Conservation (phyloP, 2,329 filamentous ascomycete genomes). For the Dactylellina drechsleri region DNA sequence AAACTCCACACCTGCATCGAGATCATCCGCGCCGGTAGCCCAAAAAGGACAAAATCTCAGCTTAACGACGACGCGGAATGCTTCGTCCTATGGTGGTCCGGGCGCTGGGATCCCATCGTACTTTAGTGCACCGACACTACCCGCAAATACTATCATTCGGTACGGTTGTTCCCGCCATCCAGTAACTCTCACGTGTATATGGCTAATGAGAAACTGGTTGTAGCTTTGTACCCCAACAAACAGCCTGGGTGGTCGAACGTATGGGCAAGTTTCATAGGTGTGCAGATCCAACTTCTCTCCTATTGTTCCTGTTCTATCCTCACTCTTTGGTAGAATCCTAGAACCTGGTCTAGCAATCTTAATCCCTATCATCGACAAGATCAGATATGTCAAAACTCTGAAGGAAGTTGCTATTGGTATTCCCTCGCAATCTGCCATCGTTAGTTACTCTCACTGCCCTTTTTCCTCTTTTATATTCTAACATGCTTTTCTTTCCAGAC, state of each 20-base stretch:
- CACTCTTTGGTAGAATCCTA: constrained; percentile 69
- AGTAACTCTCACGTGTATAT: neutral
- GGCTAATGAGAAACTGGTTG: constrained; percentile 7
- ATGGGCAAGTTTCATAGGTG: constrained; percentile 93
- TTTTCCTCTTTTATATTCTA: neutral
- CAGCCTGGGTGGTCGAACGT: constrained; percentile 98
- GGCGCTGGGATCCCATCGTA: constrained; percentile 27
- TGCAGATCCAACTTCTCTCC: neutral
- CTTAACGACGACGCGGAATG: constrained; percentile 24
- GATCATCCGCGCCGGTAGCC: constrained; percentile 2
- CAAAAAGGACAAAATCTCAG: neutral
- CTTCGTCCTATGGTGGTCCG: constrained; percentile 31
- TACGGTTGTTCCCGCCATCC: constrained; percentile 19
- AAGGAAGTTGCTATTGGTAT: constrained; percentile 98
- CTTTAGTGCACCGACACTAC: constrained; percentile 66
- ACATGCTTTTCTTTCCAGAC: constrained; percentile 64
- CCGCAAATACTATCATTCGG: constrained; percentile 91
- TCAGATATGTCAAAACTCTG: constrained; percentile 96
- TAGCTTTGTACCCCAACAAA: constrained; percentile 95
- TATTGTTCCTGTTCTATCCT: neutral
- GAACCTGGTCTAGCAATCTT: constrained; percentile 90
- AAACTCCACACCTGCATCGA: constrained; percentile 3
- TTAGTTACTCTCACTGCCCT: constrained; percentile 15
- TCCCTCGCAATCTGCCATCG: constrained; percentile 92
- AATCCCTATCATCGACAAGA: constrained; percentile 89